phyloP scores from a whole-genome alignment of 1,284 basidiomycete genomes.

The Anthracocystis setariae region DNA sequence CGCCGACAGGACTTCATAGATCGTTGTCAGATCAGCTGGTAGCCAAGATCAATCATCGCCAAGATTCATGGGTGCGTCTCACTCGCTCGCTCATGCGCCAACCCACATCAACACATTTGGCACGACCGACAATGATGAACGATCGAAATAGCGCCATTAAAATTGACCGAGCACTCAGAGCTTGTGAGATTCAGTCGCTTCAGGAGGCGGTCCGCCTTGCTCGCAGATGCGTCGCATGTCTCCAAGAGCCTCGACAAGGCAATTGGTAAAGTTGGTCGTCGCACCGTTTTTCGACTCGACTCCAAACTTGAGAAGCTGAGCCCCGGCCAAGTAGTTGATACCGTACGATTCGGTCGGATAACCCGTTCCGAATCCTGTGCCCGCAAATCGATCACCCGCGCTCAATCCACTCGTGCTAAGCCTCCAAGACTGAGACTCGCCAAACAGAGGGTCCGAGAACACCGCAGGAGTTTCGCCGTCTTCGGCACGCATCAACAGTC shows the following conservation, averaged over 20 bases:
- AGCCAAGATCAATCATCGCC: too few species aligned
- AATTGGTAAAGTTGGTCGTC: constrained; percentile 77
- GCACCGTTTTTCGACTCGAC: constrained; percentile 90
- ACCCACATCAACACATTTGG: too few species aligned
- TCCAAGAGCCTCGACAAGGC: constrained; percentile 76
- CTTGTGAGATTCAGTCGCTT: constrained; percentile 46
- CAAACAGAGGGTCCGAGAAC: constrained; percentile 77
- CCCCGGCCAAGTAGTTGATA: constrained; percentile 77
- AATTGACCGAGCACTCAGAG: constrained; percentile 4
- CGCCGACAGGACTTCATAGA: too few species aligned
- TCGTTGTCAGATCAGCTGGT: too few species aligned
- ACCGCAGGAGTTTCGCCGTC: constrained; percentile 57
- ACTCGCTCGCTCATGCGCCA: too few species aligned
- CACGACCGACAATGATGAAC: too few species aligned
- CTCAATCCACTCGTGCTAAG: constrained; percentile 90
- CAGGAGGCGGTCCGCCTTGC: constrained; percentile 50
- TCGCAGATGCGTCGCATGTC: constrained; percentile 78
- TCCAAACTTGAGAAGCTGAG: constrained; percentile 87
- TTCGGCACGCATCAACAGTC: constrained; percentile 69
- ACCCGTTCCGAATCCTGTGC: constrained; percentile 78
- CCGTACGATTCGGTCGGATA: constrained; percentile 57
- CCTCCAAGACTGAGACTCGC: constrained; percentile 84
- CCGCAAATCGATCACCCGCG: constrained; percentile 85
- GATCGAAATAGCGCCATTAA: too few species aligned
- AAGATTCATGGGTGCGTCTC: too few species aligned